Base-by-base conservation (phyloP, 2,329 filamentous ascomycete genomes). In the Trichoderma sp. region DNA sequence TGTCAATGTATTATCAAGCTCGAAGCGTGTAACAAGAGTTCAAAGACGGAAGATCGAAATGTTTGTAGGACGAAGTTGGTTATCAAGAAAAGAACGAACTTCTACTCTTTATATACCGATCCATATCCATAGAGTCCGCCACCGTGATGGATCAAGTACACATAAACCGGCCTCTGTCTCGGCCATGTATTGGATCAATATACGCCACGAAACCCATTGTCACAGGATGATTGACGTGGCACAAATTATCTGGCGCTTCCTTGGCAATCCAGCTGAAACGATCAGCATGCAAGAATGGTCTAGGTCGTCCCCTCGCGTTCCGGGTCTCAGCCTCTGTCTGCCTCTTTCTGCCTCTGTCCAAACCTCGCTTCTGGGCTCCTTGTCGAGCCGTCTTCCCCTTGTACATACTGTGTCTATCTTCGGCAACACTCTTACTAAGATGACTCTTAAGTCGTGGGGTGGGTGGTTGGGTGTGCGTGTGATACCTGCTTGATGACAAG, bases 231-330 rank as follows among this genome's bases (percentile, higher is more conserved):
- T 64, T 72, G 69, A 72, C 60, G 69, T 72, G 69, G 69, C 69
- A 72, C 60, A 63, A 56, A 64, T 64, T 60, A 72, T 41, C 53
- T 56, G 69, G 60, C 29, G 41, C 29, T 65, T 12, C 41, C 69
- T 53, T 56, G 41, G 60, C 60, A 56, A 24, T 31, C 68, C 29
- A 27, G 59, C 60, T 72, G 69, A 72, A 72, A 64, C 60, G 60
- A 72, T 72, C 38, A 53, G 56, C 69, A 72, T 65, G 41, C 69
- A 41, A 64, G 60, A 38, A 38, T 71, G 68, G 68, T 63, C 68
- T 63, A 38, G 69, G 59, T 62, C 68, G 31, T 31, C 31, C 56
- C 56, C 56, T 62, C 53, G 33, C 29, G 18, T 41, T 71, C 53
- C 27, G 35, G 24, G 50, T 29, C 38, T 65, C 38, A 45, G 9